Conservation (phyloP, 257 asterid genomes). For the Mentha longifolia region DNA sequence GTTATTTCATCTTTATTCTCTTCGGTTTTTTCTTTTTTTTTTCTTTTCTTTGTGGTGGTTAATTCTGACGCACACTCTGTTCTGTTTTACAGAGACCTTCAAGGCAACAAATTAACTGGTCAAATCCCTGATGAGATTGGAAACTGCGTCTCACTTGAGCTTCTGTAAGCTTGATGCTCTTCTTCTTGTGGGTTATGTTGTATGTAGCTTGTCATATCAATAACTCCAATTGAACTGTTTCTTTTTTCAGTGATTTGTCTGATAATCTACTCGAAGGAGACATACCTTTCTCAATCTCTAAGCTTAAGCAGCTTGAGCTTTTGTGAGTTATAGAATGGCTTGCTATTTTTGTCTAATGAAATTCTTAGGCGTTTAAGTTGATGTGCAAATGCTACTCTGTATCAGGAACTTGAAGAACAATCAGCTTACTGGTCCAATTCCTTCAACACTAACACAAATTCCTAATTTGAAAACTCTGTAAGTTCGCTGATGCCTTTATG, state of each 20-base stretch:
- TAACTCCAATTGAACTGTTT: neutral
- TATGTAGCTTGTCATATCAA: neutral
- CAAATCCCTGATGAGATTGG: conserved; percentile 97
- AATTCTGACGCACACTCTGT: neutral
- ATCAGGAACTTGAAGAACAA: conserved; percentile 82
- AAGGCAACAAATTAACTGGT: conserved; percentile 87
- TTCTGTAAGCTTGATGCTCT: conserved; percentile 50
- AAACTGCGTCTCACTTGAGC: conserved; percentile 62
- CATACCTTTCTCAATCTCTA: conserved; percentile 84
- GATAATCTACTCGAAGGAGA: conserved; percentile 84
- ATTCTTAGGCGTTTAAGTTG: neutral
- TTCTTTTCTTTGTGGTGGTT: neutral
- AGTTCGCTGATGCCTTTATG: conserved; percentile 33
- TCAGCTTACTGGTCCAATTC: conserved; percentile 90
- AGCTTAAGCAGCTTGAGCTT: conserved; percentile 89
- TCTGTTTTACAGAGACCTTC: conserved; percentile 67
- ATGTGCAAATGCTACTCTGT: neutral
- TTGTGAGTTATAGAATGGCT: conserved; percentile 56
- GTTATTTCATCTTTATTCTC: neutral
- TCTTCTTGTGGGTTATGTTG: neutral
- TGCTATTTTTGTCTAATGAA: neutral
- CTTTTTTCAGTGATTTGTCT: conserved; percentile 73
- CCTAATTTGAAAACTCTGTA: conserved; percentile 93
- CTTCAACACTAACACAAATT: conserved; percentile 91
- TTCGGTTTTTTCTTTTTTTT: too few relatives aligned